A percentile compares a stretch with the other conserved stretches of the same genome.
phyloP scores from a whole-genome alignment of 768 basidiomycete genomes.

The Arthromyces matolae region DNA sequence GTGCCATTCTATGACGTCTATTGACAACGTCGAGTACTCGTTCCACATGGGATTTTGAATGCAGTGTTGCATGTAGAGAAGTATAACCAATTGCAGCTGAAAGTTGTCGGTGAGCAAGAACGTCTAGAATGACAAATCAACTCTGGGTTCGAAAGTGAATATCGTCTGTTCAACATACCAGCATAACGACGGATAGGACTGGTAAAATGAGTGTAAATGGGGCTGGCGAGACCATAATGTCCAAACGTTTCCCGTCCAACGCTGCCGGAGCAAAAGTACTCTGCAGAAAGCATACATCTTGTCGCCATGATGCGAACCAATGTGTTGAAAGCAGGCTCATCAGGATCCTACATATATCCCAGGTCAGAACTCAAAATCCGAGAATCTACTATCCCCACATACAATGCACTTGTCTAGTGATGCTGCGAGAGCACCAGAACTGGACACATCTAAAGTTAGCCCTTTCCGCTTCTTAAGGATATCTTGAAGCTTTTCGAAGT shows the following conservation, averaged over 20 bases:
- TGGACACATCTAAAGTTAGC: constrained; percentile 82
- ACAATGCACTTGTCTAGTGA: constrained; percentile 88
- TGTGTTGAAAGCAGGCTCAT: constrained; percentile 90
- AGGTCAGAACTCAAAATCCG: not conserved
- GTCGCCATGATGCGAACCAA: constrained; percentile 99
- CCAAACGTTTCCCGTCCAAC: constrained; percentile 90
- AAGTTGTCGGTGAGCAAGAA: constrained; percentile 91
- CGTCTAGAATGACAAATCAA: constrained; percentile 47
- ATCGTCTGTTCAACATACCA: constrained; percentile 41
- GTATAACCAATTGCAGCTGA: constrained; percentile 83
- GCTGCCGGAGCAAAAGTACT: constrained; percentile 96
- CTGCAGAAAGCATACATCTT: constrained; percentile 95
- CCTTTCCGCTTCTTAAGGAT: constrained; percentile 84
- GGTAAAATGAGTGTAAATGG: constrained; percentile 98
- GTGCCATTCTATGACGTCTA: constrained; percentile 90
- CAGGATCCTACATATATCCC: constrained; percentile 54
- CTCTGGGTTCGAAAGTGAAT: not conserved
- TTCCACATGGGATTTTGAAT: constrained; percentile 87
- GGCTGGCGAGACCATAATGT: constrained; percentile 95
- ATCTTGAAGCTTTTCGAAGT: constrained; percentile 95
- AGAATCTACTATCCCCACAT: constrained; percentile 2
- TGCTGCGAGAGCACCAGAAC: constrained; percentile 82
- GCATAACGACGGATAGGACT: constrained; percentile 97
- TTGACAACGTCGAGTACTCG: constrained; percentile 84
- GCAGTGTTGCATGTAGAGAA: constrained; percentile 81